Conservation (phyloP, 1,284 basidiomycete species). For the Moesziomyces globuligerus region DNA sequence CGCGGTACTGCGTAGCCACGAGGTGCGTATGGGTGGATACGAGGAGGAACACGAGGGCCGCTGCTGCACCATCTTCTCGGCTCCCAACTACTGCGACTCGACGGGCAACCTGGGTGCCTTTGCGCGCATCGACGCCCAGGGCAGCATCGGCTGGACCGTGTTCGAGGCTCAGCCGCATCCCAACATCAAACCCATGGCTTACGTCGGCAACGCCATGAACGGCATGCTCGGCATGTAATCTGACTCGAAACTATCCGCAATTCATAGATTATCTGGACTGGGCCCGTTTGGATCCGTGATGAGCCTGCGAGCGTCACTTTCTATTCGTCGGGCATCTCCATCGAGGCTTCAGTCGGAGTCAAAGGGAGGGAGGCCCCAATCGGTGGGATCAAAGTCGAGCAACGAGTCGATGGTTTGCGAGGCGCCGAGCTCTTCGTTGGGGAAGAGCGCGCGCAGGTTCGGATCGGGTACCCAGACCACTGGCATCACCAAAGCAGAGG, state of each 20-base stretch:
- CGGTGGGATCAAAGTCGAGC: constrained; percentile 60
- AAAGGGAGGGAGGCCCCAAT: constrained; percentile 63
- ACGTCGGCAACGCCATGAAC: constrained; percentile 68
- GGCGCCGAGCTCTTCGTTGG: constrained; percentile 51
- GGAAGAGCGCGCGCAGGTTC: constrained; percentile 44
- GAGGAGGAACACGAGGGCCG: constrained; percentile 87
- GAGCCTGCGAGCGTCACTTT: too few relatives aligned
- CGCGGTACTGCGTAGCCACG: constrained; percentile 92
- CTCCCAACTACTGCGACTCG: constrained; percentile 66
- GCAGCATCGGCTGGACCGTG: constrained; percentile 78
- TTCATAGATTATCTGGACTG: too few relatives aligned
- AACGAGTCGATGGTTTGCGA: constrained; percentile 61
- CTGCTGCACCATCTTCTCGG: constrained; percentile 80
- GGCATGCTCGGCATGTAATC: constrained; percentile 48
- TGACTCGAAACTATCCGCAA: neutral
- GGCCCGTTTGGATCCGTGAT: too few relatives aligned
- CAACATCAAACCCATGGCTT: constrained; percentile 91
- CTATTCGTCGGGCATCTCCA: too few relatives aligned
- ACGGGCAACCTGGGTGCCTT: constrained; percentile 70
- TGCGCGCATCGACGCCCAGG: constrained; percentile 76
- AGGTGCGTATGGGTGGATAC: constrained; percentile 90
- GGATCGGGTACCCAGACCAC: constrained; percentile 66
- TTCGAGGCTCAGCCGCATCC: constrained; percentile 90
- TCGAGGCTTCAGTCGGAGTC: too few relatives aligned
- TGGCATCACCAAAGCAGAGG: constrained; percentile 3